Percentiles rank a stretch among this genome's conserved stretches.
These are phyloP conservation scores for Penicillium janthinellum DNA, from an alignment of 2,329 filamentous ascomycete species.

Conservation along the genomic window DNA sequence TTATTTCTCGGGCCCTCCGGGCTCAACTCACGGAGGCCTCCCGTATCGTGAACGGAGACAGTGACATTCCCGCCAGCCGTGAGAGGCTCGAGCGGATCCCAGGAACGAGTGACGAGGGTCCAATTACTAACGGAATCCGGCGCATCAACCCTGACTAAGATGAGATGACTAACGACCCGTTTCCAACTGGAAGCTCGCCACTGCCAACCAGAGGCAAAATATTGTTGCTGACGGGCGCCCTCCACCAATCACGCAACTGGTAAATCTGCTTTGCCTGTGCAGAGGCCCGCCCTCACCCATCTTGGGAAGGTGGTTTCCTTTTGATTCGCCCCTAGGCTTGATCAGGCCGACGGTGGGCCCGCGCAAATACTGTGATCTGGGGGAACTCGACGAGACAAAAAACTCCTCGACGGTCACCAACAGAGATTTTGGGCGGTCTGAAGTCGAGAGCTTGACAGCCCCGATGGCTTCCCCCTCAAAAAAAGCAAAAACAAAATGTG, in stretches of 20 bases:
- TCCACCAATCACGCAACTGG: constrained; percentile 24
- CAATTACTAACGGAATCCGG: neutral
- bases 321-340: constrained; percentile 28
- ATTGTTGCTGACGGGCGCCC: constrained; percentile 20
- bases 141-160: neutral
- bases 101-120: neutral
- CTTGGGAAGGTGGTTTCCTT: constrained; percentile 27
- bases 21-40: neutral
- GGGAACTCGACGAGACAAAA: constrained; percentile 17
- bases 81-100: constrained; percentile 2
- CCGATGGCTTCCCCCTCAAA: neutral
- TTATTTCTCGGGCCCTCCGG: neutral
- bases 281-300: constrained; percentile 19
- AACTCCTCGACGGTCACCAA: neutral
- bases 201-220: constrained; percentile 23
- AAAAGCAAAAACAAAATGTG: neutral
- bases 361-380: constrained; percentile 30
- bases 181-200: constrained; percentile 7
- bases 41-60: neutral
- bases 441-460: neutral
- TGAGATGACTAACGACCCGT: neutral
- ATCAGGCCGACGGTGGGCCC: constrained; percentile 32
- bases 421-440: constrained; percentile 8
- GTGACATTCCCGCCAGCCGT: neutral
- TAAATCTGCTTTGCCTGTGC: constrained; percentile 35